Conservation (phyloP, 768 basidiomycete genomes). For the Tremella yokohamensis region DNA sequence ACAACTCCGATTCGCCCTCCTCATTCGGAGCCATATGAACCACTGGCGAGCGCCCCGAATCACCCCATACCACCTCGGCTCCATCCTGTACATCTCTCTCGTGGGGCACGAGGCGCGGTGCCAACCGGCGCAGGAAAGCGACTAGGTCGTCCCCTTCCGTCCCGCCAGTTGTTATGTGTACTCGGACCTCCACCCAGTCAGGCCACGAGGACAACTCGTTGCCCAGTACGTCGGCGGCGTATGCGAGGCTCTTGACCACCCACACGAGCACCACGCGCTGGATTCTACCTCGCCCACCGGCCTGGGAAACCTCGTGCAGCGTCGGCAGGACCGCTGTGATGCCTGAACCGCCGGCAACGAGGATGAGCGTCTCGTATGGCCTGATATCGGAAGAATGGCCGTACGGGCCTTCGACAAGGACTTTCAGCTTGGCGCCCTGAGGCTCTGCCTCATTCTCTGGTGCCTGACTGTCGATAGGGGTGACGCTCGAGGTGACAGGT, state of each 20-base stretch:
- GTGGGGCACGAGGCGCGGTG: no score
- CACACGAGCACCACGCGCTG: slow-evolving; percentile 17
- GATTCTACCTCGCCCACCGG: neutral
- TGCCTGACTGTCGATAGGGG: neutral
- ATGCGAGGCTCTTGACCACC: slow-evolving; percentile 16
- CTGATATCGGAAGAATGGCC: slow-evolving; percentile 19
- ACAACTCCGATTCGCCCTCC: neutral
- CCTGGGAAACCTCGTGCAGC: slow-evolving; percentile 7
- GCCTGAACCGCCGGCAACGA: slow-evolving; percentile 24
- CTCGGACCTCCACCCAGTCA: slow-evolving; percentile 4
- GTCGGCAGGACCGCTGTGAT: slow-evolving; percentile 27
- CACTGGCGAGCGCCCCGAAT: no score
- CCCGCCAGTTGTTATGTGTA: neutral
- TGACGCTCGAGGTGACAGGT: no score
- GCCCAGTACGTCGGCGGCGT: slow-evolving; percentile 17
- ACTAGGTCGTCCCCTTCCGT: no score
- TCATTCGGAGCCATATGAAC: neutral
- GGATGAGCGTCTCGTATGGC: slow-evolving; percentile 19
- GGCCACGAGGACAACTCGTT: slow-evolving; percentile 10
- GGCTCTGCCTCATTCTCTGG: slow-evolving; percentile 1
- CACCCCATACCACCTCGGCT: neutral
- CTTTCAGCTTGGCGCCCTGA: neutral
- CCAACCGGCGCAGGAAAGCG: no score
- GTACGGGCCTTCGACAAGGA: slow-evolving; percentile 35
- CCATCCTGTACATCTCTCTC: neutral